A percentile compares a stretch with the other conserved stretches of the same genome.
phyloP scores from a whole-genome alignment of 306 rosid species.

The Gillenia trifoliata region DNA sequence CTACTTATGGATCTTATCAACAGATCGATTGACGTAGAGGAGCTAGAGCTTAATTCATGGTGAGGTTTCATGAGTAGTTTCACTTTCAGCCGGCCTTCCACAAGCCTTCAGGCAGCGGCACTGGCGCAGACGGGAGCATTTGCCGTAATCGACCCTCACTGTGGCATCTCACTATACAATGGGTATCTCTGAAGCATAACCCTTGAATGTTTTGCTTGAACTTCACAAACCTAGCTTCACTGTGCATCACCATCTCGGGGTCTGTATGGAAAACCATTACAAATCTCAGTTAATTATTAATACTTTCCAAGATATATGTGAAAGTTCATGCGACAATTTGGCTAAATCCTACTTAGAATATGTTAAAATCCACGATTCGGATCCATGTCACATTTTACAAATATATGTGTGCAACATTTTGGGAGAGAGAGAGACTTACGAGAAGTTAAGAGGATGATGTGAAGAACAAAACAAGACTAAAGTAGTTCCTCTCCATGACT shows the following conservation, averaged over 20 bases:
- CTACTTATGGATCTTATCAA: no score
- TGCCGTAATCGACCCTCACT: background rate
- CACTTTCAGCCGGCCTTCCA: background rate
- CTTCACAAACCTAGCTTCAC: background rate
- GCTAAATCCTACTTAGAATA: no score
- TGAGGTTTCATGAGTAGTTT: background rate
- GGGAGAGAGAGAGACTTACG: background rate
- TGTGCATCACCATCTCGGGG: background rate
- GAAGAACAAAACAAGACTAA: background rate
- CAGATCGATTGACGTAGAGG: no score
- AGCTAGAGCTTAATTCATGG: background rate
- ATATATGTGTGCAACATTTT: no score
- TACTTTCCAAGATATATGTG: no score
- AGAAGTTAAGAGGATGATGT: background rate
- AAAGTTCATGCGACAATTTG: background rate
- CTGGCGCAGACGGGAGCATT: background rate
- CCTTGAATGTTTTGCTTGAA: background rate
- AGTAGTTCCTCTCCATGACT: background rate
- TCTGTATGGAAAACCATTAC: background rate
- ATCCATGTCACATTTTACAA: background rate
- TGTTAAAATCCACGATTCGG: no score
- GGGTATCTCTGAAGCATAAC: background rate
- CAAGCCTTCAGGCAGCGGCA: background rate
- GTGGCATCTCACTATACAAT: background rate
- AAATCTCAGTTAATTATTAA: no score